Evolutionary conservation across 1,284 basidiomycete genomes (phyloP).

Genomic region (Tranzscheliella williamsii): DNA sequence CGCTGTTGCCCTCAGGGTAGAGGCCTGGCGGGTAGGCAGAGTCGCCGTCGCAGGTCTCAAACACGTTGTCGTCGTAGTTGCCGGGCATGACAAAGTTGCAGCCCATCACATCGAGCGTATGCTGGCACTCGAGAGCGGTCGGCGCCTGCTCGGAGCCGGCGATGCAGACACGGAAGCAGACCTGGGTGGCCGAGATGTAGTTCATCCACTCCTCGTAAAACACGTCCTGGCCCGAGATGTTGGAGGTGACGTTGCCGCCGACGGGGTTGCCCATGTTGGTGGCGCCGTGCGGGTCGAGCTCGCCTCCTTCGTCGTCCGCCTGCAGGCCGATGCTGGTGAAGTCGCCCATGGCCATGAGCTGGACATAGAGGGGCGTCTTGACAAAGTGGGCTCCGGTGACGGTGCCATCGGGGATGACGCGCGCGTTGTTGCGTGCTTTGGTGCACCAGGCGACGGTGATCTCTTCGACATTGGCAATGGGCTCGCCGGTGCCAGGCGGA

Average conservation of each 20-base stretch:
- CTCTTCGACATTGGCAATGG: conserved; percentile 71
- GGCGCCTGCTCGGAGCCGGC: conserved; percentile 49
- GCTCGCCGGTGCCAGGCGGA: conserved; percentile 61
- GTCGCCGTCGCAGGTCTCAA: conserved; percentile 60
- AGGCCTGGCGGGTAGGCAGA: conserved; percentile 59
- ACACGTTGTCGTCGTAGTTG: conserved; percentile 49
- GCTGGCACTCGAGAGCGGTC: conserved; percentile 55
- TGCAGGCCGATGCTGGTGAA: conserved; percentile 57
- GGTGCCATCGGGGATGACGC: conserved; percentile 60
- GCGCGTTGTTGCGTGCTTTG: conserved; percentile 62
- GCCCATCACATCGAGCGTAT: conserved; percentile 58
- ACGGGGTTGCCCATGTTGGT: conserved; percentile 64
- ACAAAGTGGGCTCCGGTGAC: conserved; percentile 59
- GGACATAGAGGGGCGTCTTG: conserved; percentile 62
- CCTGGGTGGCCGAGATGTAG: conserved; percentile 52
- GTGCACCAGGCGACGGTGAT: conserved; percentile 76
- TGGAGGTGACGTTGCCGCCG: conserved; percentile 66
- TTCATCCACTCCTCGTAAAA: conserved; percentile 66
- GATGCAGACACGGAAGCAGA: conserved; percentile 60
- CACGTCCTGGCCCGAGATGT: conserved; percentile 64
- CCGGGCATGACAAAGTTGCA: conserved; percentile 62
- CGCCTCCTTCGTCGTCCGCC: conserved; percentile 53
- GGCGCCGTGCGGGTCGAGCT: conserved; percentile 60
- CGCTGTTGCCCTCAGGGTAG: conserved; percentile 45
- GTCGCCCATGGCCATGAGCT: conserved; percentile 63